Conservation (phyloP, 352 stramenopile genomes). For the Pythium aristosporum region DNA sequence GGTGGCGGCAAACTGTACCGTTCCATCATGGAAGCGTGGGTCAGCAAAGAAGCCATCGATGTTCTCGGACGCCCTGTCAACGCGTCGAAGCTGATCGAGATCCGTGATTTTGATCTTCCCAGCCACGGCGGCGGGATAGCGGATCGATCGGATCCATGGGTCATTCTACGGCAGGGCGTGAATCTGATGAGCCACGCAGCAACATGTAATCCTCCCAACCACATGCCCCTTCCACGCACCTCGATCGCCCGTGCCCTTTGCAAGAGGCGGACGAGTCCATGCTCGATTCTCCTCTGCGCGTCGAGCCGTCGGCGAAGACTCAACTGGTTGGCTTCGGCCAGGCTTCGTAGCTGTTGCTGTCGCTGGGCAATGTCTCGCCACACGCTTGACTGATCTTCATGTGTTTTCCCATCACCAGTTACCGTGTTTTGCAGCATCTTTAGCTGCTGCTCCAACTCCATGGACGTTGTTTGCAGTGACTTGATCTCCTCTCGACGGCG, state of each 20-base stretch:
- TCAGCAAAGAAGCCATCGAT: slow-evolving; percentile 4
- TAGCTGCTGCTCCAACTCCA: slow-evolving; percentile 8
- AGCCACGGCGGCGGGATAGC: too few species aligned
- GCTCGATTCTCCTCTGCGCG: neutral
- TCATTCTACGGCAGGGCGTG: neutral
- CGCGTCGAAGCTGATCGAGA: neutral
- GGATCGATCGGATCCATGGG: neutral
- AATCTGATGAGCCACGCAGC: neutral
- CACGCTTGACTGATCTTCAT: neutral
- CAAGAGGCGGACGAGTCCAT: slow-evolving; percentile 3
- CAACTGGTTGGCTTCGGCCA: slow-evolving; percentile 4
- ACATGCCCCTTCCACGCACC: neutral
- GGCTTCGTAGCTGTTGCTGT: slow-evolving; percentile 1
- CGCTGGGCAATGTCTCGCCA: slow-evolving; percentile 9
- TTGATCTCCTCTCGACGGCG: slow-evolving; percentile 2
- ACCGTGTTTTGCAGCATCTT: neutral
- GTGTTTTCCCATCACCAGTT: neutral
- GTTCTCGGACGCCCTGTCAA: neutral
- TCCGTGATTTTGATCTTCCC: neutral
- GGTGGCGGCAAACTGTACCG: slow-evolving; percentile 5
- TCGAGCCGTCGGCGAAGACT: neutral
- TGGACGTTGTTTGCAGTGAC: neutral
- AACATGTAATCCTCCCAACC: too few species aligned
- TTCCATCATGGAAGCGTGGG: slow-evolving; percentile 10
- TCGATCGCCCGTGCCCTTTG: slow-evolving; percentile 1